Base-by-base conservation (phyloP, 78 protist species). In the Tieghemostelium lacteum region DNA sequence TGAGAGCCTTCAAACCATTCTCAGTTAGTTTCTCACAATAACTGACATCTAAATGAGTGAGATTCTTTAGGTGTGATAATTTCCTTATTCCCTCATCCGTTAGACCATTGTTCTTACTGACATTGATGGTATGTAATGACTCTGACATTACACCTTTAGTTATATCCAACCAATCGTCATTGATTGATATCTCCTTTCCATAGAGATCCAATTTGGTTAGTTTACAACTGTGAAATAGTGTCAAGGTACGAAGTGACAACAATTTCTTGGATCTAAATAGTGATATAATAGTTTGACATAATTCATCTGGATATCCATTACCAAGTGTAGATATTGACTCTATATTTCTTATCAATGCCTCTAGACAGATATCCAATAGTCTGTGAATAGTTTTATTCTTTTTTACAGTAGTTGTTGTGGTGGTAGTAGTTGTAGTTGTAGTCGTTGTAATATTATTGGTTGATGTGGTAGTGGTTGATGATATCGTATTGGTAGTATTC, bases 151-250 rank as follows among this genome's bases (percentile, higher is more conserved):
- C 66, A 22, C 91, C 80, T 42, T 66, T 69, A 2, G 80, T 69
- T 5, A 83, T 69, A 20, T 69, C 42, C 2, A 83, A 63, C 91
- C 91, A 83, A 29, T 83, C 91, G 26, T 83, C 91, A 20, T 60
- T 29, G 22, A 69, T 55, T 22, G 74, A 33, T 31, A 69, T 42
- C 24, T 83, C 78, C 31, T 66, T 69, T 6, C 80, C 91, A n/a
- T 19, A 42, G 50, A 78, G 54, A 40, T 83, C 78, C 10, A 83
- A 26, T 69, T 63, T 83, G 0, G 80, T 28, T 20, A 83, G 39
- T 52, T 69, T 55, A 54, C 76, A 83, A 40, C 69, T 58, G 45
- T 65, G 52, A 60, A 83, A 83, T 20, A 83, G 78, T 40, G 67
- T 26, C 3, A 66, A n/a, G 22, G 91, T 83, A 12, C 42, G n/a